Base-by-base conservation (phyloP, 2,329 filamentous ascomycete genomes). In the Gremmenia infestans region DNA sequence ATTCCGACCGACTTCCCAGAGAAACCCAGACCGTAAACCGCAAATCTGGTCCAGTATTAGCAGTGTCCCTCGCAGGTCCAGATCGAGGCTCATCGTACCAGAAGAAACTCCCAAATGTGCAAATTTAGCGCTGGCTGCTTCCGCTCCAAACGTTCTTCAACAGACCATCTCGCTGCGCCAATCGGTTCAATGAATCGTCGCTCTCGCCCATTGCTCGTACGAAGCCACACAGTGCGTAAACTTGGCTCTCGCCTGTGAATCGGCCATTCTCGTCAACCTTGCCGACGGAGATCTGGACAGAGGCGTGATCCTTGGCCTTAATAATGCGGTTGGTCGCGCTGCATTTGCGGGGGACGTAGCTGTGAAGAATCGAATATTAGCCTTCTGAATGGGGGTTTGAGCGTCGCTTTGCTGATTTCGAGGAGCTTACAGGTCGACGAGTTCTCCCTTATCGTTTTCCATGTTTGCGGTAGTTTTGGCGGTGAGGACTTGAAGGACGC, bases 361-460 rank as follows among this genome's bases (percentile, higher is more conserved):
- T 95, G 74, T 63, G 65, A 57, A 57, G 17, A 60, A 56, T 53
- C 49, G 39, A 53, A 49, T 35, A 46, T 59, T 54, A 60, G 57
- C 35, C 23, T 45, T 45, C 8, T 40, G 37, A 9, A 40, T 48
- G 49, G 36, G 37, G 39, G 32, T 43, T 48, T 48, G 56, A 37
- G 28, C 55, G 52, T 47, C 51, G 35, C 43, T 48, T 60, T 55
- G 37, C 45, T 35, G 37, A 50, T 48, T 9, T 32, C 42, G 42
- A 46, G 48, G 28, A 58, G 67, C 87, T 79, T 87, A 96, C 91
- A 96, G 91, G 82, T 97, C 93, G 78, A 97, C 94, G 81, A 97
- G 92, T 81, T 97, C 91, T 82, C 93, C 93, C 82, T 91, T 91
- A 84, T 97, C 94, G 91, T 99, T 99, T 86, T 99, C 94, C 94